These are phyloP conservation scores for Citrus australasica DNA, from an alignment of 345 rosid species.

Conservation along the genomic window DNA sequence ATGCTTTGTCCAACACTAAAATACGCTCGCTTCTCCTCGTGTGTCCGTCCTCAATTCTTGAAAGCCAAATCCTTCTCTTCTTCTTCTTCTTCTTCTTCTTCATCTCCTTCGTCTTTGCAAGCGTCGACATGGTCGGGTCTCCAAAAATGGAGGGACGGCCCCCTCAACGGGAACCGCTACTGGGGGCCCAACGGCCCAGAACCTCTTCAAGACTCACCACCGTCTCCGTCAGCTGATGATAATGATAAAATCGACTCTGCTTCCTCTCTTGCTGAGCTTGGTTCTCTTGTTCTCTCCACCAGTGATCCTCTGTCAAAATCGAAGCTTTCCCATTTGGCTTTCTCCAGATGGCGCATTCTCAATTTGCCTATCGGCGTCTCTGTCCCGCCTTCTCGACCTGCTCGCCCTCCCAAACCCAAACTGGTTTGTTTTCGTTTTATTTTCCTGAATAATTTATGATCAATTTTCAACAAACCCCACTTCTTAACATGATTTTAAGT, in stretches of 20 bases:
- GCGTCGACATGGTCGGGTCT: conserved; percentile 68
- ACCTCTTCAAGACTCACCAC: conserved; percentile 18
- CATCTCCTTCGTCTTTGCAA: conserved; percentile 5
- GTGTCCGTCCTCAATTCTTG: conserved; percentile 1
- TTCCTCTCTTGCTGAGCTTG: conserved; percentile 80
- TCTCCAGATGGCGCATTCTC: conserved; percentile 62
- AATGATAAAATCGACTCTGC: conserved; percentile 31
- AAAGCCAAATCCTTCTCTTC: conserved; percentile 24
- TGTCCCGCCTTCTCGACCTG: conserved; percentile 63
- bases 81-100: conserved; percentile 6
- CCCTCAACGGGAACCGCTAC: conserved; percentile 56
- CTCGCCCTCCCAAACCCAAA: conserved; percentile 67
- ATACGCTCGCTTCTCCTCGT: background rate
- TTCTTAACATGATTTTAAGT: background rate
- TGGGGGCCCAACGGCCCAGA: conserved; percentile 84
- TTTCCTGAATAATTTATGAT: background rate
- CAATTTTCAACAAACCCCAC: background rate
- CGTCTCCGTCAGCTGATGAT: background rate
- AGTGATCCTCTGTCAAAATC: conserved; percentile 64
- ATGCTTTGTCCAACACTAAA: background rate
- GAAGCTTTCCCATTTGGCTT: conserved; percentile 71
- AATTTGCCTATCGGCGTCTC: conserved; percentile 56
- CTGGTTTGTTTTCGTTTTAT: conserved; percentile 43
- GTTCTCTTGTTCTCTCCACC: conserved; percentile 78
- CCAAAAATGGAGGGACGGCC: conserved; percentile 57